Conservation (phyloP, 2,329 filamentous ascomycete species). For the Penicillium sp. region DNA sequence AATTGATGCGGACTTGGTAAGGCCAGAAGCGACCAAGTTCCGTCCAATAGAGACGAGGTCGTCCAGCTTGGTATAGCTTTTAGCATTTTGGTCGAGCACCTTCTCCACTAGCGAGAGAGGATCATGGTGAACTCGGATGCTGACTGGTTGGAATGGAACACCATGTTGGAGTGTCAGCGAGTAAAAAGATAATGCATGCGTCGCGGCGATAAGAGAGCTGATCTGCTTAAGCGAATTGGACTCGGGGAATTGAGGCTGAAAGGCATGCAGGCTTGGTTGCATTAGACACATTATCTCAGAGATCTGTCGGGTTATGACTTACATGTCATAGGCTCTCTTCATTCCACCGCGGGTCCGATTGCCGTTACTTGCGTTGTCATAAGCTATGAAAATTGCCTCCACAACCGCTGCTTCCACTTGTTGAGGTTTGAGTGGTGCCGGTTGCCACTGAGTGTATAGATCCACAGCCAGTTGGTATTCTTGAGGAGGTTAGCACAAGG, state of each 20-base stretch:
- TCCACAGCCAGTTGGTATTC: constrained; percentile 41
- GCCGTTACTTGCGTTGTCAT: constrained; percentile 62
- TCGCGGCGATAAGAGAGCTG: constrained; percentile 53
- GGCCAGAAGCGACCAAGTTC: constrained; percentile 49
- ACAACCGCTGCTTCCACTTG: constrained; percentile 51
- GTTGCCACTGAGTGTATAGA: constrained; percentile 33
- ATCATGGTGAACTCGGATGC: constrained; percentile 58
- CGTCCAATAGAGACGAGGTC: constrained; percentile 57
- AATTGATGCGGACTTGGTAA: constrained; percentile 23
- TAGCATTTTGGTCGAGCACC: constrained; percentile 56
- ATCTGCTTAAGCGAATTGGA: constrained; percentile 42
- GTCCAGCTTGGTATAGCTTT: constrained; percentile 59
- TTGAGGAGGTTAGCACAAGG: constrained; percentile 19
- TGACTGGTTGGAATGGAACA: constrained; percentile 61
- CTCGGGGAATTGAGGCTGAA: constrained; percentile 39
- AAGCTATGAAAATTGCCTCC: constrained; percentile 50
- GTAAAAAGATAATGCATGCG: constrained; percentile 60
- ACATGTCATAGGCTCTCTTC: constrained; percentile 56
- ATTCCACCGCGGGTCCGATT: constrained; percentile 58
- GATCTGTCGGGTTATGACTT: constrained; percentile 24
- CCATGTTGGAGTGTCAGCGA: constrained; percentile 58
- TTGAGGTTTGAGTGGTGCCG: constrained; percentile 36
- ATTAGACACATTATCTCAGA: constrained; percentile 2
- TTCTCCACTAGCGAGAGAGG: constrained; percentile 55
- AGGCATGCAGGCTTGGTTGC: constrained; percentile 37